These are phyloP conservation scores for Apiospora aurea DNA, from an alignment of 2,329 filamentous ascomycete species.

Conservation along the genomic window DNA sequence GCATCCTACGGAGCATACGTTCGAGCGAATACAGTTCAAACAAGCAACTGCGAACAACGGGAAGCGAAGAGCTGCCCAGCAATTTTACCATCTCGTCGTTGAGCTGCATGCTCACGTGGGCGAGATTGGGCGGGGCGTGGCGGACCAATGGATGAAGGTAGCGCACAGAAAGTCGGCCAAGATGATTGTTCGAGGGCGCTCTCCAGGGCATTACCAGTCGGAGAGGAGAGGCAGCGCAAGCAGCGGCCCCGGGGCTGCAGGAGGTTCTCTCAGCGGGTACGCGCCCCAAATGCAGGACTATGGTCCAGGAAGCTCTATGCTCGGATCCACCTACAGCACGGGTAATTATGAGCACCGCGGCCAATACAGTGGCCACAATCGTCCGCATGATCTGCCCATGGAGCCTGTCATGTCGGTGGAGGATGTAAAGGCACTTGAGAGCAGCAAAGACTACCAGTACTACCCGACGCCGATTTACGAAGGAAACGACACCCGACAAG, in stretches of 20 bases:
- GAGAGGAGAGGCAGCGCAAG: constrained; percentile 72
- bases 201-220: constrained; percentile 81
- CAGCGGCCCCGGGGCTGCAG: constrained; percentile 56
- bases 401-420: constrained; percentile 44
- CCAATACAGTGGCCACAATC: constrained; percentile 40
- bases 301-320: constrained; percentile 43
- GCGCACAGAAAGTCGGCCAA: constrained; percentile 77
- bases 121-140: constrained; percentile 61
- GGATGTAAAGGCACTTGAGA: constrained; percentile 38
- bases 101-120: constrained; percentile 79
- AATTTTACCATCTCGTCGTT: constrained; percentile 90
- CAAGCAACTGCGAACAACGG: constrained; percentile 94
- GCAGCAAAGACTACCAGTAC: constrained; percentile 61
- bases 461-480: constrained; percentile 61
- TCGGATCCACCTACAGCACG: constrained; percentile 49
- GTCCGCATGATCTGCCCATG: constrained; percentile 57
- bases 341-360: constrained; percentile 53
- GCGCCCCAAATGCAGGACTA: constrained; percentile 50
- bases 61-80: constrained; percentile 86
- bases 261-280: constrained; percentile 58
- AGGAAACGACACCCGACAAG: constrained; percentile 49
- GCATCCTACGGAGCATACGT: constrained; percentile 65
- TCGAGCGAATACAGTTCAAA: constrained; percentile 94
- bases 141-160: constrained; percentile 71
- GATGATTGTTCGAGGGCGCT: constrained; percentile 87